A percentile compares a stretch with the other conserved stretches of the same genome.
Conservation (phyloP, 768 basidiomycete genomes). For the Suillus plorans region DNA sequence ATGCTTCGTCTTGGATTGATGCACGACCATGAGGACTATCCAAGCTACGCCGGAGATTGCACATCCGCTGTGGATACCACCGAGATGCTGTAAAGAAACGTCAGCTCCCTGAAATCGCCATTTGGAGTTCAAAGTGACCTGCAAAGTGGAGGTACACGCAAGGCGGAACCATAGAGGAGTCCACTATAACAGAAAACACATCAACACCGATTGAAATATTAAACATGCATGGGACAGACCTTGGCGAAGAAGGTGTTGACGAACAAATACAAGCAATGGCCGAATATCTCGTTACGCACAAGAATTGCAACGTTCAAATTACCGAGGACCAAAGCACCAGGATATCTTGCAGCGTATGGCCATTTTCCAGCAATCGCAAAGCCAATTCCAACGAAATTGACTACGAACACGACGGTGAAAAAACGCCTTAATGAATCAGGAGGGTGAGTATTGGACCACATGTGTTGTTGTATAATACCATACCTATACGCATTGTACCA, state of each 20-base stretch:
- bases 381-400: conserved; percentile 61
- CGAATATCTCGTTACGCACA: conserved; percentile 81
- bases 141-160: conserved; percentile 70
- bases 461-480: conserved; percentile 11
- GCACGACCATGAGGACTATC: conserved; percentile 63
- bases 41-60: conserved; percentile 69
- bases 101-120: conserved; percentile 9
- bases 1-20: conserved; percentile 50
- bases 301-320: conserved; percentile 74
- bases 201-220: neutral
- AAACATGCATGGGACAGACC: conserved; percentile 26
- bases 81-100: conserved; percentile 55
- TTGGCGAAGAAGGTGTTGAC: conserved; percentile 77
- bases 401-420: conserved; percentile 56
- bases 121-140: conserved; percentile 38
- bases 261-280: conserved; percentile 66
- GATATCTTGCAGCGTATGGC: conserved; percentile 64
- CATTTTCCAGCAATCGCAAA: conserved; percentile 64
- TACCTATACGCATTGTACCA: conserved; percentile 85
- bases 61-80: conserved; percentile 78
- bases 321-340: conserved; percentile 71
- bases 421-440: conserved; percentile 54
- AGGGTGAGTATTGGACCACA: neutral
- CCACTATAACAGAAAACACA: conserved; percentile 45
- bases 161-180: conserved; percentile 70